Conservation (phyloP, 129 eudicot species). For the Lactuca saligna region DNA sequence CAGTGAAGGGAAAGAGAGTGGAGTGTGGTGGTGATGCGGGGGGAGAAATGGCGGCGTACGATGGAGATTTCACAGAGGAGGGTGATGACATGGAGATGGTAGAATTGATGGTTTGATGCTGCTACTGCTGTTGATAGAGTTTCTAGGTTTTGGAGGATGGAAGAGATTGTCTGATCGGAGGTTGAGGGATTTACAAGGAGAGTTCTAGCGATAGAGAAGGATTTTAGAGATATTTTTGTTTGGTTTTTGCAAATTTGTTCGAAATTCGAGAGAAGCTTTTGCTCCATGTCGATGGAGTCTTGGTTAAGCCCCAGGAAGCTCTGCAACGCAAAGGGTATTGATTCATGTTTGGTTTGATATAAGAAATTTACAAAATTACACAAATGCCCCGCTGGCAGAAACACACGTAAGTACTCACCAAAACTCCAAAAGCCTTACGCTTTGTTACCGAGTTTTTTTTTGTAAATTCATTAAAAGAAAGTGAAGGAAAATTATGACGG, state of each 20-base stretch:
- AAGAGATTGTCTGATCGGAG: conserved; percentile 48
- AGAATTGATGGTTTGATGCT: conserved; percentile 10
- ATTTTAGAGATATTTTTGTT: conserved; percentile 21
- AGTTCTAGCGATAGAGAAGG: conserved; percentile 46
- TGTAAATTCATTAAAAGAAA: too few relatives aligned
- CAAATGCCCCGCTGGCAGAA: too few relatives aligned
- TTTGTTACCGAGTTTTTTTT: too few relatives aligned
- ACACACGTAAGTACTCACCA: too few relatives aligned
- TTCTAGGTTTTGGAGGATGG: conserved; percentile 51
- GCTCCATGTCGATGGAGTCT: conserved; percentile 43
- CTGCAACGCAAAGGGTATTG: neutral
- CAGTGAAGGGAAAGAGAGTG: conserved; percentile 30
- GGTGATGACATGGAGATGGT: conserved; percentile 37
- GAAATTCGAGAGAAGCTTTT: conserved; percentile 31
- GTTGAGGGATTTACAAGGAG: conserved; percentile 67
- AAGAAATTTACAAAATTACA: neutral
- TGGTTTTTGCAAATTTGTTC: conserved; percentile 9
- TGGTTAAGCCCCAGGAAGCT: neutral
- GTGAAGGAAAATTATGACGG: too few relatives aligned
- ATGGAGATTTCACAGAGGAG: conserved; percentile 51
- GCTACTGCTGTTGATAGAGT: conserved; percentile 13
- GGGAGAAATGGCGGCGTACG: conserved; percentile 44
- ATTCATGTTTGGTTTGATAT: neutral
- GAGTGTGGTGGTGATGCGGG: conserved; percentile 33
- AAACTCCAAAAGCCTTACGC: too few relatives aligned